Evolutionary conservation across 192 early-diverging fungal species (phyloP).

Genomic region (Coemansia asiatica): DNA sequence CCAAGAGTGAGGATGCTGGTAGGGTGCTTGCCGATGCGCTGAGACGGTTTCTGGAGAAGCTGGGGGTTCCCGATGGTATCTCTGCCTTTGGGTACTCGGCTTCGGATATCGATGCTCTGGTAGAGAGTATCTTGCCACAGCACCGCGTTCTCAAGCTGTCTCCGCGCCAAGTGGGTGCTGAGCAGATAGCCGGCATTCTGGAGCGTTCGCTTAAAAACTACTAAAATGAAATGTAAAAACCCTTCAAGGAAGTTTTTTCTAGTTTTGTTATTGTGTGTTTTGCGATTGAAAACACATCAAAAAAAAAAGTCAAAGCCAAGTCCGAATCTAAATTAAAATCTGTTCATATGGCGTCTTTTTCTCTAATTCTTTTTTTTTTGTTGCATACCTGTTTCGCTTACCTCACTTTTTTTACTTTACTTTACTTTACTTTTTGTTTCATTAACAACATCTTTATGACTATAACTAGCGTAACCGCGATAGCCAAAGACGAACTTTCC

Average conservation of each 20-base stretch:
- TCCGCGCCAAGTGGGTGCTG: constrained; percentile 57
- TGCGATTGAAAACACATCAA: no score
- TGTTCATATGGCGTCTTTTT: no score
- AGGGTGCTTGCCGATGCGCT: constrained; percentile 72
- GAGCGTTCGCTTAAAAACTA: constrained; percentile 54
- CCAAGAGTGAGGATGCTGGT: constrained; percentile 71
- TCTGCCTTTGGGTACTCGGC: constrained; percentile 72
- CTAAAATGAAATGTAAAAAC: not conserved
- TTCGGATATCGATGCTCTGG: constrained; percentile 68
- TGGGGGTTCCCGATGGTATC: constrained; percentile 85
- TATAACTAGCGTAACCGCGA: not conserved
- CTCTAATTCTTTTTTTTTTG: not conserved
- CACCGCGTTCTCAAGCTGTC: constrained; percentile 90
- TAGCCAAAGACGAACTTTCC: constrained; percentile 6
- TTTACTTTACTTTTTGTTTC: not conserved
- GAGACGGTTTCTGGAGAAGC: constrained; percentile 68
- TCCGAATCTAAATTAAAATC: no score
- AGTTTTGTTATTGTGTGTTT: no score
- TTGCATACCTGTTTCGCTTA: not conserved
- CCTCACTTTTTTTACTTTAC: not conserved
- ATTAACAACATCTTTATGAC: not conserved
- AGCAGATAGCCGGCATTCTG: constrained; percentile 45
- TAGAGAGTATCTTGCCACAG: constrained; percentile 86
- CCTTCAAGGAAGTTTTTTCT: no score
- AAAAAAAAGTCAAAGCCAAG: no score